Percentiles rank a stretch among this genome's conserved stretches.
Conservation (phyloP, 768 basidiomycete genomes). For the Hortiboletus campestris region DNA sequence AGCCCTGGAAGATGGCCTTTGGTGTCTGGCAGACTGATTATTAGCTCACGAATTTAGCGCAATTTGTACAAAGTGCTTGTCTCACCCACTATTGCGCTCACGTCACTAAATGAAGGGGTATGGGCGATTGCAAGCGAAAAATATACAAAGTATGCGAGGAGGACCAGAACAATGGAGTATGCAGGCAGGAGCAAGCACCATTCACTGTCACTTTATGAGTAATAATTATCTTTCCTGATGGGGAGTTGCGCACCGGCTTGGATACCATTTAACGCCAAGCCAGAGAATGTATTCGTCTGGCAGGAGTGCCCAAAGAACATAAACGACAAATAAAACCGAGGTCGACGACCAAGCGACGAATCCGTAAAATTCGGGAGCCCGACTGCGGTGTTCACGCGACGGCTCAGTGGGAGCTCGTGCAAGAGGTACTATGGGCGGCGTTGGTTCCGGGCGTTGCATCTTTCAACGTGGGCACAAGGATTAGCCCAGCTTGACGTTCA, state of each 20-base stretch:
- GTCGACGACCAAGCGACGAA: conserved; percentile 85
- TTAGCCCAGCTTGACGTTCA: conserved; percentile 7
- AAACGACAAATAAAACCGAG: conserved; percentile 63
- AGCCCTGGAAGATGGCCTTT: conserved; percentile 49
- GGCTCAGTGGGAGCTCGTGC: conserved; percentile 41
- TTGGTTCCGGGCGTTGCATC: conserved; percentile 31
- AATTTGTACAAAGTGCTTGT: conserved; percentile 8
- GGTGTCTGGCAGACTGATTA: conserved; percentile 45
- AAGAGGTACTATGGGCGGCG: conserved; percentile 45
- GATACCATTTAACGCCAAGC: conserved; percentile 81
- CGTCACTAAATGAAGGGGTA: conserved; percentile 69
- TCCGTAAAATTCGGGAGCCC: conserved; percentile 86
- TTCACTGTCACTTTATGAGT: conserved; percentile 50
- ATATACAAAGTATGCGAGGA: conserved; percentile 77
- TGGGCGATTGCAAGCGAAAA: conserved; percentile 69
- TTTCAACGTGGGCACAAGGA: neutral
- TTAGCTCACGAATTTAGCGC: conserved; percentile 8
- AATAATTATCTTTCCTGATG: neutral
- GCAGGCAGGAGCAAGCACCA: conserved; percentile 84
- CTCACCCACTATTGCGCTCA: conserved; percentile 67
- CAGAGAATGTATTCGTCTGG: conserved; percentile 67
- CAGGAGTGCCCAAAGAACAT: conserved; percentile 76
- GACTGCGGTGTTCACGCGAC: conserved; percentile 51
- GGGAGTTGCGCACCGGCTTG: conserved; percentile 58
- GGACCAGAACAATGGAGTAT: conserved; percentile 65